Percentiles rank a stretch among this genome's conserved stretches.
These are phyloP conservation scores for Sungouiella thailandica DNA, from an alignment of 805 yeast genomes.

Conservation along the genomic window DNA sequence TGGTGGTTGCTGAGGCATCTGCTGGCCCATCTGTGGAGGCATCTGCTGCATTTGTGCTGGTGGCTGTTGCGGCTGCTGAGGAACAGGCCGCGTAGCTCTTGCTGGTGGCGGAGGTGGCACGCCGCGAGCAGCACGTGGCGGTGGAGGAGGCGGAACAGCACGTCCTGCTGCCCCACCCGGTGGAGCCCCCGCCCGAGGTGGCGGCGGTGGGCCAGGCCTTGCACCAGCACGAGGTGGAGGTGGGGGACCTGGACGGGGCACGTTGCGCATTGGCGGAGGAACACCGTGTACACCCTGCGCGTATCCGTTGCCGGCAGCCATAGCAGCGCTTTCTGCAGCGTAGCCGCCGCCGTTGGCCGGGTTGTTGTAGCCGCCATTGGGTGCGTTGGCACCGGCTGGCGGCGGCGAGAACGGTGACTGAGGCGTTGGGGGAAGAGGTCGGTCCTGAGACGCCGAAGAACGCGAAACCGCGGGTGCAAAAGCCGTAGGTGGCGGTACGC, in stretches of 20 bases:
- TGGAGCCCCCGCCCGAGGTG: not conserved
- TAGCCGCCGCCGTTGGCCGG: no score
- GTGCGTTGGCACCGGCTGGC: slow-evolving; percentile 4
- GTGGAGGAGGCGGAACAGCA: slow-evolving; percentile 13
- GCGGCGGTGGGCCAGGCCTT: slow-evolving; percentile 12
- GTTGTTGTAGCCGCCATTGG: no score
- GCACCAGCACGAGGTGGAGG: slow-evolving; percentile 1
- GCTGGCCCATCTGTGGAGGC: not conserved
- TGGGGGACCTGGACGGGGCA: slow-evolving; percentile 1
- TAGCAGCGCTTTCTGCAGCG: no score
- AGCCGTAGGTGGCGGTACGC: slow-evolving; percentile 33
- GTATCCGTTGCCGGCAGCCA: no score
- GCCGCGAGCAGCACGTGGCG: slow-evolving; percentile 15
- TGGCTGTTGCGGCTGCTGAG: slow-evolving; percentile 5
- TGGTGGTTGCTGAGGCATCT: not conserved
- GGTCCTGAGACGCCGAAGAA: no score
- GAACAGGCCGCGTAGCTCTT: slow-evolving; percentile 16
- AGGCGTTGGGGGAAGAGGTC: not conserved
- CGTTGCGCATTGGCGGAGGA: no score
- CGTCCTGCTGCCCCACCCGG: slow-evolving; percentile 9
- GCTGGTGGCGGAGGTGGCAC: slow-evolving; percentile 15
- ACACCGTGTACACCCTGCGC: no score
- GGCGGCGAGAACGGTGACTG: slow-evolving; percentile 1
- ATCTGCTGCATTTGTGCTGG: not conserved
- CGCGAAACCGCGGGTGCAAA: slow-evolving; percentile 23